Evolutionary conservation across 139 green algal genomes (phyloP).

Genomic region (Picochlorum sp.): DNA sequence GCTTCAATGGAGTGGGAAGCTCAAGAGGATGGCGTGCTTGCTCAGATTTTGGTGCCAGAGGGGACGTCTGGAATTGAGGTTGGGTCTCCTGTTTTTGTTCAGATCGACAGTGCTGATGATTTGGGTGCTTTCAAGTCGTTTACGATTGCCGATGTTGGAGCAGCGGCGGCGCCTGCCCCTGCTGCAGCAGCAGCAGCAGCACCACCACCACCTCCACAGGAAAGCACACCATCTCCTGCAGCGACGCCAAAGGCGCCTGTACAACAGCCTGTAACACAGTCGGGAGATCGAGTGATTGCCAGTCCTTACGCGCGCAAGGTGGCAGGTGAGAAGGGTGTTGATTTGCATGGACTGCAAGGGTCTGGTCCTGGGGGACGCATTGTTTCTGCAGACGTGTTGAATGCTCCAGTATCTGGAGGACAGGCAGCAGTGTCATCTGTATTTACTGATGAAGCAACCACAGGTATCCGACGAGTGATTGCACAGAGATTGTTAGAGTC

Average conservation of each 20-base stretch:
- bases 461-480: slow-evolving; percentile 75
- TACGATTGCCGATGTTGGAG: slow-evolving; percentile 36
- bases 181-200: slow-evolving; percentile 28
- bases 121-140: slow-evolving; percentile 61
- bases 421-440: background rate
- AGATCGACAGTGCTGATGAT: slow-evolving; percentile 62
- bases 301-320: slow-evolving; percentile 72
- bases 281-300: slow-evolving; percentile 53
- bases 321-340: slow-evolving; percentile 58
- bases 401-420: slow-evolving; percentile 25
- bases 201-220: slow-evolving; percentile 5
- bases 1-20: slow-evolving; percentile 59
- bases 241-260: slow-evolving; percentile 11
- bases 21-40: slow-evolving; percentile 85
- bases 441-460: slow-evolving; percentile 65
- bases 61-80: slow-evolving; percentile 62
- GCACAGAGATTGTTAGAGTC: slow-evolving; percentile 80
- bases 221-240: slow-evolving; percentile 4
- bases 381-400: slow-evolving; percentile 63
- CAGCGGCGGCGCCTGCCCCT: background rate
- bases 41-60: slow-evolving; percentile 66
- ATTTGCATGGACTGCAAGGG: slow-evolving; percentile 41
- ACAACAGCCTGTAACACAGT: background rate
- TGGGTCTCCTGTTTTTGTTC: slow-evolving; percentile 44
- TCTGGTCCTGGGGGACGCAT: slow-evolving; percentile 70